phyloP scores from a whole-genome alignment of 257 asterid genomes.

The Solanum megistacrolobum region DNA sequence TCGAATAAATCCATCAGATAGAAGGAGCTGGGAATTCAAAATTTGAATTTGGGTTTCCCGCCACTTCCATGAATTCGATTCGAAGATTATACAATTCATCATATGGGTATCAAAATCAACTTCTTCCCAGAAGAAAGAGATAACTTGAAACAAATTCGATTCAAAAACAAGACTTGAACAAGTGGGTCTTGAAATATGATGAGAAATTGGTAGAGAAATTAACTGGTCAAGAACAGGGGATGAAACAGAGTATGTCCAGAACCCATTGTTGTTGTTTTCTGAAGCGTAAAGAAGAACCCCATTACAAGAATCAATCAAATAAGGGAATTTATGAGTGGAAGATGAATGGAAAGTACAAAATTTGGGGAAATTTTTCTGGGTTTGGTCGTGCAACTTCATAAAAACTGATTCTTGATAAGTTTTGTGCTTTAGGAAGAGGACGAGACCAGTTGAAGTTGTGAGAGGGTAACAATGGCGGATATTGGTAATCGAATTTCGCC shows the following conservation, averaged over 20 bases:
- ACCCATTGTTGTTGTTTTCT: neutral
- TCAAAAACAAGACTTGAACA: conserved; percentile 5
- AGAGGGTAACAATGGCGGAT: conserved; percentile 8
- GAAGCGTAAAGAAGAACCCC: conserved; percentile 10
- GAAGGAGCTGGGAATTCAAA: neutral
- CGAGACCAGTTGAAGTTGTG: conserved; percentile 3
- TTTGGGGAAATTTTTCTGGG: neutral
- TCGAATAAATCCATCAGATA: neutral
- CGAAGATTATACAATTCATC: conserved; percentile 1
- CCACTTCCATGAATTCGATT: conserved; percentile 13
- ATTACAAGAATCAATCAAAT: conserved; percentile 6
- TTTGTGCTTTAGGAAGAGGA: neutral
- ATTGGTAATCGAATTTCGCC: conserved; percentile 5
- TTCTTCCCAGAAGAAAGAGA: conserved; percentile 9
- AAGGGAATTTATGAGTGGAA: neutral
- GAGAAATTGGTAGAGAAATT: neutral
- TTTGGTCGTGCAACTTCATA: neutral
- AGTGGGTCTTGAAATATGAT: neutral
- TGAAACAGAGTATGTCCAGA: neutral
- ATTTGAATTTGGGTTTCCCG: neutral
- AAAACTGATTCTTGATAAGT: neutral
- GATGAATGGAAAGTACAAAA: neutral
- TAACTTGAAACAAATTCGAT: neutral
- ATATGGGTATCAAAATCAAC: neutral
- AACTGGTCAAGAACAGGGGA: neutral